Conservation (phyloP, 1,284 basidiomycete genomes). For the Sphaerobolus stellatus region DNA sequence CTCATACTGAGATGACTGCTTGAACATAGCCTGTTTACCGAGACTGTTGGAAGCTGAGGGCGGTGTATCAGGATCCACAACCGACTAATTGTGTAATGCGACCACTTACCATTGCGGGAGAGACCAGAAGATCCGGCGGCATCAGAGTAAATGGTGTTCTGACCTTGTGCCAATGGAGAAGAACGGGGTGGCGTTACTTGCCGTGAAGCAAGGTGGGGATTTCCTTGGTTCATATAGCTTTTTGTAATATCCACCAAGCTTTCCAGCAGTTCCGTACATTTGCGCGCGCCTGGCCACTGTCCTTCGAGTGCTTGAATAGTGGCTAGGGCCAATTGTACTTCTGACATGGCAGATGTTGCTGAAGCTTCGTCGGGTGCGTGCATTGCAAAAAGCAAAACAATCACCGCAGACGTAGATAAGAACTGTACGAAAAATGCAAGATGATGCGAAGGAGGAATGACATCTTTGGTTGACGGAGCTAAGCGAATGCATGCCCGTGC, state of each 20-base stretch:
- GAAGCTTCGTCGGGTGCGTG: conserved; percentile 71
- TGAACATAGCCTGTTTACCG: conserved; percentile 7
- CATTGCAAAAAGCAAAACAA: conserved; percentile 85
- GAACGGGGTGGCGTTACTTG: not conserved
- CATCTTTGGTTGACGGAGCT: conserved; percentile 80
- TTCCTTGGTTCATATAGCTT: conserved; percentile 3
- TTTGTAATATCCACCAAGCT: conserved; percentile 47
- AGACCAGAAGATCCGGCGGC: not conserved
- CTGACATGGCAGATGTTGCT: conserved; percentile 73
- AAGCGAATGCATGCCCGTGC: conserved; percentile 81
- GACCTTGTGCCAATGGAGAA: not conserved
- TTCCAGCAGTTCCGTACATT: conserved; percentile 75
- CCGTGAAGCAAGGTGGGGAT: not conserved
- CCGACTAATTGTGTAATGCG: not conserved
- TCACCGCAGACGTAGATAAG: conserved; percentile 86
- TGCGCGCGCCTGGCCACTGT: conserved; percentile 83
- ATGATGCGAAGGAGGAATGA: conserved; percentile 85
- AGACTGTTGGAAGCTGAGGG: too few relatives aligned
- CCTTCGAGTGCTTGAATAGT: conserved; percentile 83
- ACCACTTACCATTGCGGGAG: conserved; percentile 6
- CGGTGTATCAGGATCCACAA: conserved; percentile 1
- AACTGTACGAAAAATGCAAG: conserved; percentile 90
- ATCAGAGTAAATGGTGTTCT: not conserved
- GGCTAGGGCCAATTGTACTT: conserved; percentile 70
- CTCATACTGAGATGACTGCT: conserved; percentile 5